These are phyloP conservation scores for Alternaria triticina DNA, from an alignment of 2,329 filamentous ascomycete genomes.

Conservation along the genomic window DNA sequence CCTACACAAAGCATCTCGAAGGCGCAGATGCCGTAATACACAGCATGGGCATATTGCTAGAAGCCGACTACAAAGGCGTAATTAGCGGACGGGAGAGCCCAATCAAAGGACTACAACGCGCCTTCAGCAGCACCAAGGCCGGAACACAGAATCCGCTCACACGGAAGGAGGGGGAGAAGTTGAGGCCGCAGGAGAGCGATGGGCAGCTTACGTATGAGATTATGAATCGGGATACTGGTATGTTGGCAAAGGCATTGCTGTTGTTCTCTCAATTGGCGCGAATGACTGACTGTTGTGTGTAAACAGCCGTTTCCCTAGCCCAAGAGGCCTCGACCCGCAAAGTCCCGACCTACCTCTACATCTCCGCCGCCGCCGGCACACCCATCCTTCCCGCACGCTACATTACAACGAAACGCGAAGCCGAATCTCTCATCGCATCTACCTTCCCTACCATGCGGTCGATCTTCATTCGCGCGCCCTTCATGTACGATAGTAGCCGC, in stretches of 20 bases:
- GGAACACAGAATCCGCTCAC: conserved; percentile 73
- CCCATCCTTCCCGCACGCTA: conserved; percentile 85
- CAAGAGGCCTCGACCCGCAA: conserved; percentile 72
- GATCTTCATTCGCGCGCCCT: conserved; percentile 83
- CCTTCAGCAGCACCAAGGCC: conserved; percentile 72
- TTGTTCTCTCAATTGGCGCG: neutral
- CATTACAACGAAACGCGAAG: conserved; percentile 89
- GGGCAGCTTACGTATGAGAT: conserved; percentile 91
- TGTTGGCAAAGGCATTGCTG: neutral
- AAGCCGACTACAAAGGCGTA: conserved; percentile 97
- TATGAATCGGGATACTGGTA: conserved; percentile 87
- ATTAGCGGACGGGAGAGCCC: conserved; percentile 83
- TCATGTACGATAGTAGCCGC: conserved; percentile 86
- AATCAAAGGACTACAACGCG: conserved; percentile 76
- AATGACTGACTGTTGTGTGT: neutral
- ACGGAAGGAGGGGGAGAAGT: conserved; percentile 61
- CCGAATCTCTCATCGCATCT: conserved; percentile 76
- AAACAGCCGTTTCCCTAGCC: conserved; percentile 75
- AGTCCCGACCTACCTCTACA: conserved; percentile 78
- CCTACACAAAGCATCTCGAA: conserved; percentile 78
- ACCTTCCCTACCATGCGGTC: conserved; percentile 77
- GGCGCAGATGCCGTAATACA: conserved; percentile 87
- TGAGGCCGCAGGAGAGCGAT: conserved; percentile 70
- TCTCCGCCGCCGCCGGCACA: conserved; percentile 86
- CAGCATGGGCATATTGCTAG: conserved; percentile 92